Percentiles rank a stretch among this genome's conserved stretches.
phyloP scores from a whole-genome alignment of 2,329 filamentous ascomycete species.

The Dactylellina drechsleri region DNA sequence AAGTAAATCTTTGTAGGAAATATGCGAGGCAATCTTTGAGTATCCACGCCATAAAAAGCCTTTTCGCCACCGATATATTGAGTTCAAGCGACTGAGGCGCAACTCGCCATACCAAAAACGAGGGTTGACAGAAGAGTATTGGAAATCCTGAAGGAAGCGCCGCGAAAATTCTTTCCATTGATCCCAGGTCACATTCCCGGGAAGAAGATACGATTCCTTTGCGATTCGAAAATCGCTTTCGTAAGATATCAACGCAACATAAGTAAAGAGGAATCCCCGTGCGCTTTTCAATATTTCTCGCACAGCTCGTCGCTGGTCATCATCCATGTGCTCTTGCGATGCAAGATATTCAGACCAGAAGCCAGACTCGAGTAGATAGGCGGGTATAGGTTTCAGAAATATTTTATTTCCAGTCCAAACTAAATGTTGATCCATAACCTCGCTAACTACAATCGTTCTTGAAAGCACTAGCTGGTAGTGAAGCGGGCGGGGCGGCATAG shows the following conservation, averaged over 20 bases:
- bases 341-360: constrained; percentile 60
- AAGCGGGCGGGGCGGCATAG: constrained; percentile 53
- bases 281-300: constrained; percentile 57
- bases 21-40: constrained; percentile 55
- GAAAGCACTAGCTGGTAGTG: constrained; percentile 56
- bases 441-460: constrained; percentile 59
- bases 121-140: constrained; percentile 60
- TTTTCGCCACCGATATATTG: constrained; percentile 61
- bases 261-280: constrained; percentile 63
- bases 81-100: constrained; percentile 64
- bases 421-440: constrained; percentile 59
- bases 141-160: constrained; percentile 60
- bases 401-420: constrained; percentile 59
- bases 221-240: constrained; percentile 62
- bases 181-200: constrained; percentile 61
- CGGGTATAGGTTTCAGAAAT: constrained; percentile 61
- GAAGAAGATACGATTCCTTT: constrained; percentile 59
- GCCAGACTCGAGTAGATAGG: constrained; percentile 61
- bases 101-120: constrained; percentile 65
- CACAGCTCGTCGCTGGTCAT: constrained; percentile 13
- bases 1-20: constrained; percentile 63
- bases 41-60: constrained; percentile 58
- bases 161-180: constrained; percentile 61
- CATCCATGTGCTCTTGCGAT: constrained; percentile 18
- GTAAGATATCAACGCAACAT: constrained; percentile 62